Percentiles rank a stretch among this genome's conserved stretches.
These are phyloP conservation scores for Purshia tridentata DNA, from an alignment of 306 rosid species.

Conservation along the genomic window DNA sequence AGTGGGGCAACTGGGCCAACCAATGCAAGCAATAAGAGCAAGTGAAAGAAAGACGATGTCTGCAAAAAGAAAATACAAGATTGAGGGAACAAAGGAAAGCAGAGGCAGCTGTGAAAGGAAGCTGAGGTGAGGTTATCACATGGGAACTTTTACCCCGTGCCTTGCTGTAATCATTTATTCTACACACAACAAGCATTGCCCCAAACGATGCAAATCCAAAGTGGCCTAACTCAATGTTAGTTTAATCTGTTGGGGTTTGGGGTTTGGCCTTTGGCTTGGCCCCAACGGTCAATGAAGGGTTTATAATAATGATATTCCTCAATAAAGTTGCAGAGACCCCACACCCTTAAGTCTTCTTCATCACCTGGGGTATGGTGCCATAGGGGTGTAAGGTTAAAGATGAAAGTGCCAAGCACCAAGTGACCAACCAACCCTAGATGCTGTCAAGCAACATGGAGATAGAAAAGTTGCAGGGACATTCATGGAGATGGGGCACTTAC, in stretches of 20 bases:
- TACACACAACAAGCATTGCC: slow-evolving; percentile 21
- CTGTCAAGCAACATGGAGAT: slow-evolving; percentile 27
- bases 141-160: slow-evolving; percentile 32
- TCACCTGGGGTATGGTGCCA: slow-evolving; percentile 7
- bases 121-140: slow-evolving; percentile 29
- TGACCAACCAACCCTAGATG: slow-evolving; percentile 24
- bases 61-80: neutral
- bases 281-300: slow-evolving; percentile 28
- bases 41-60: neutral
- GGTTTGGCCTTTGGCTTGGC: too few relatives aligned
- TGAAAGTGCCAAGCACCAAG: slow-evolving; percentile 18
- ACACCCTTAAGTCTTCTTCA: slow-evolving; percentile 8
- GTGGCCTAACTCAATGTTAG: slow-evolving; percentile 16
- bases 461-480: neutral
- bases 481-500: neutral
- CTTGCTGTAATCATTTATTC: slow-evolving; percentile 38
- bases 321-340: slow-evolving; percentile 26
- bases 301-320: slow-evolving; percentile 8
- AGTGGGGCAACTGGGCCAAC: neutral
- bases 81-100: slow-evolving; percentile 3
- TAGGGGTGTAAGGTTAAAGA: neutral
- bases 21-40: neutral
- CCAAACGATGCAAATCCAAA: slow-evolving; percentile 21
- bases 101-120: neutral
- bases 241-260: slow-evolving; percentile 26